Evolutionary conservation across 179 eudicot genomes (phyloP).

Genomic region (Corrigiola litoralis): DNA sequence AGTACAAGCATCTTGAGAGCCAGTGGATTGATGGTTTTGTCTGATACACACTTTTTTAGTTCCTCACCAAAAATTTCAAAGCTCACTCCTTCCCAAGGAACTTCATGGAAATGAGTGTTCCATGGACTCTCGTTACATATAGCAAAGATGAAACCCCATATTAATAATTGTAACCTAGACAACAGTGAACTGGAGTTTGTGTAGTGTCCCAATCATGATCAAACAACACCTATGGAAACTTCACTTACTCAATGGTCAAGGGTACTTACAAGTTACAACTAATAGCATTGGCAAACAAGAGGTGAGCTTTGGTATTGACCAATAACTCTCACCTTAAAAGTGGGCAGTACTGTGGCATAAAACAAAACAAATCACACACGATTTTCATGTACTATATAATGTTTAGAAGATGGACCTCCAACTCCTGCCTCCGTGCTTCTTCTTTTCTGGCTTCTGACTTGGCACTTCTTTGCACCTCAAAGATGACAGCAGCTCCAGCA

Average conservation of each 20-base stretch:
- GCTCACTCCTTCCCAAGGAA: no score
- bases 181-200: no score
- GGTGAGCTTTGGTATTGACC: neutral
- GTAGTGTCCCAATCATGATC: neutral
- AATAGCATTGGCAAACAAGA: neutral
- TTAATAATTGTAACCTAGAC: no score
- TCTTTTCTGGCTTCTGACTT: slow-evolving; percentile 50
- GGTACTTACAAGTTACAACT: neutral
- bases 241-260: neutral
- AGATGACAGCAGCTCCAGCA: slow-evolving; percentile 46
- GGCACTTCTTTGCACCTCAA: slow-evolving; percentile 53
- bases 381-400: neutral
- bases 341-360: neutral
- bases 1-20: no score
- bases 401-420: slow-evolving; percentile 30
- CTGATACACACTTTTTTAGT: no score
- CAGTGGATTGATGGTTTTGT: no score
- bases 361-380: neutral
- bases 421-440: slow-evolving; percentile 38
- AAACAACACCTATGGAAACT: neutral
- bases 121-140: no score
- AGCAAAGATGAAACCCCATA: no score
- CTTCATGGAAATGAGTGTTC: no score
- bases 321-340: neutral
- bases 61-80: no score